These are phyloP conservation scores for Dictyostelium intermedium DNA, from an alignment of 78 protist species.

Conservation along the genomic window DNA sequence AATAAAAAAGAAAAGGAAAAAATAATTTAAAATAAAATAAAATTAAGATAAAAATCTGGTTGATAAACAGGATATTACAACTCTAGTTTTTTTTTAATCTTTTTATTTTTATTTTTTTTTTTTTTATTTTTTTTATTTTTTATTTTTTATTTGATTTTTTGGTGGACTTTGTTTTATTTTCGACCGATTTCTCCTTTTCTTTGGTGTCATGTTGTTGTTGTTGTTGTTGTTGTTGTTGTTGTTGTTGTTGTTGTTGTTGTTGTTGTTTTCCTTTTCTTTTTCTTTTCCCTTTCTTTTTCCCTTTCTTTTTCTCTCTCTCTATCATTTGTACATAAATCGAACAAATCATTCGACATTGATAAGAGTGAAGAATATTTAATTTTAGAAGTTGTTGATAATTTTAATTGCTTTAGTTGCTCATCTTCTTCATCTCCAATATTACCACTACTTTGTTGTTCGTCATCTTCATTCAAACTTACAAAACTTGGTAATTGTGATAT, in stretches of 20 bases:
- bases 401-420: not conserved
- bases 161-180: not conserved
- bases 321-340: not conserved
- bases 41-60: not conserved
- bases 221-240: no score
- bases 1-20: not conserved
- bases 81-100: no score
- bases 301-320: not conserved
- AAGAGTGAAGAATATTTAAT: not conserved
- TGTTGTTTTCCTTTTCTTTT: not conserved
- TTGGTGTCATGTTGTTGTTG: not conserved
- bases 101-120: not conserved
- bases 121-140: not conserved
- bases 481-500: slow-evolving; percentile 58
- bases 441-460: not conserved
- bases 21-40: not conserved
- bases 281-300: not conserved
- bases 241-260: no score
- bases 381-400: not conserved
- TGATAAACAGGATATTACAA: not conserved
- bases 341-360: not conserved
- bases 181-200: not conserved
- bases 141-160: not conserved
- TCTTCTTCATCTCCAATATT: slow-evolving; percentile 1
- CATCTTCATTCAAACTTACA: not conserved